phyloP scores from a whole-genome alignment of 2,329 filamentous ascomycete genomes.

The Neopestalotiopsis sp. region DNA sequence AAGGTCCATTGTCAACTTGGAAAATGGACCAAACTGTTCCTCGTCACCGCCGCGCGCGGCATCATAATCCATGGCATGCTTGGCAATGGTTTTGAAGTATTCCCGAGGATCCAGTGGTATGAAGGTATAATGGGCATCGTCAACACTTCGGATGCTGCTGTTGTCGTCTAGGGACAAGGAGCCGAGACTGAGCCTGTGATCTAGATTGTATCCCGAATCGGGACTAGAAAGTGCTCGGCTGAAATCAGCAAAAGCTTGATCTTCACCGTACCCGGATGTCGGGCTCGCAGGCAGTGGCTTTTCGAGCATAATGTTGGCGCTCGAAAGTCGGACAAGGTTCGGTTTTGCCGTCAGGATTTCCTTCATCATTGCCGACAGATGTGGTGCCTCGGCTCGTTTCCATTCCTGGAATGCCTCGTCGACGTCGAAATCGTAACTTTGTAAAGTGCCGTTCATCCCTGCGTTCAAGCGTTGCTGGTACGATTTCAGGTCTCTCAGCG shows the following conservation, averaged over 20 bases:
- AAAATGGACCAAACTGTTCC: slow-evolving; percentile 61
- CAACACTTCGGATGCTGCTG: slow-evolving; percentile 57
- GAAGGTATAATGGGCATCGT: slow-evolving; percentile 80
- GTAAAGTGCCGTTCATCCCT: slow-evolving; percentile 76
- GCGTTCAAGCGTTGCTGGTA: slow-evolving; percentile 90
- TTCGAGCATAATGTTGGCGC: slow-evolving; percentile 52
- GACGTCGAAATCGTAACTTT: slow-evolving; percentile 84
- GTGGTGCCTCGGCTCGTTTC: slow-evolving; percentile 87
- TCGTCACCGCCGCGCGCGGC: slow-evolving; percentile 59
- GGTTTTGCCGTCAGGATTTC: slow-evolving; percentile 87
- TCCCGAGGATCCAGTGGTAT: slow-evolving; percentile 84
- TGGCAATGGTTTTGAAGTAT: slow-evolving; percentile 83
- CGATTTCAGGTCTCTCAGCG: slow-evolving; percentile 86
- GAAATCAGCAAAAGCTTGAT: slow-evolving; percentile 58
- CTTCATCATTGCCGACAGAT: slow-evolving; percentile 91
- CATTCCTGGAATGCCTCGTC: slow-evolving; percentile 88
- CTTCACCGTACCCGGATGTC: slow-evolving; percentile 52
- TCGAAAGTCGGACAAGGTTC: slow-evolving; percentile 79
- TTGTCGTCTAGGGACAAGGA: slow-evolving; percentile 66
- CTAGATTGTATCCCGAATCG: slow-evolving; percentile 53
- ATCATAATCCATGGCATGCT: slow-evolving; percentile 74
- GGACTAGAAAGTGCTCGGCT: slow-evolving; percentile 55
- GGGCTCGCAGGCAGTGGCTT: slow-evolving; percentile 63
- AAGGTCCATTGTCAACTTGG: slow-evolving; percentile 80
- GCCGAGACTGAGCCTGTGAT: slow-evolving; percentile 72